Evolutionary conservation across 2,329 filamentous ascomycete genomes (phyloP).

Genomic region (Fusarium concolor): DNA sequence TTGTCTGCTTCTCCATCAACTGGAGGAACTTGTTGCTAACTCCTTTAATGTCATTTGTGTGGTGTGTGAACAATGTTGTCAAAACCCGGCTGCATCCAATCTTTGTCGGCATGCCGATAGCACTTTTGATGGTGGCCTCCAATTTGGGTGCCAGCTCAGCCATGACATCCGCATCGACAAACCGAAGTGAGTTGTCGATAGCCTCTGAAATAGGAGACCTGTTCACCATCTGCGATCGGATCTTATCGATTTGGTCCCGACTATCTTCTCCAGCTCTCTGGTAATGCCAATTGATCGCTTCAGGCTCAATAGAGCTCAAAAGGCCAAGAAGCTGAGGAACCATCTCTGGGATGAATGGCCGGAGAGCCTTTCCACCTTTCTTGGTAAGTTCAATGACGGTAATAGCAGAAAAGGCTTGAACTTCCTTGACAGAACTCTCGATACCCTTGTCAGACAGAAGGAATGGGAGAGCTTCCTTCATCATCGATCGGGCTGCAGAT

Average conservation of each 20-base stretch:
- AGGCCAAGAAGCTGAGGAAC: slow-evolving; percentile 84
- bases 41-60: slow-evolving; percentile 78
- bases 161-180: slow-evolving; percentile 84
- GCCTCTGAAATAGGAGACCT: slow-evolving; percentile 92
- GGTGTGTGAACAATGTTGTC: slow-evolving; percentile 84
- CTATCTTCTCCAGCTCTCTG: slow-evolving; percentile 89
- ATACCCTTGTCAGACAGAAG: slow-evolving; percentile 88
- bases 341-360: slow-evolving; percentile 84
- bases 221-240: slow-evolving; percentile 83
- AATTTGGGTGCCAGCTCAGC: slow-evolving; percentile 76
- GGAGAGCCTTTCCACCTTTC: slow-evolving; percentile 81
- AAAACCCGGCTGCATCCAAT: slow-evolving; percentile 89
- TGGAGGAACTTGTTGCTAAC: slow-evolving; percentile 82
- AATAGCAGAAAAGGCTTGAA: slow-evolving; percentile 83
- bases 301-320: slow-evolving; percentile 88
- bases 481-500: slow-evolving; percentile 80
- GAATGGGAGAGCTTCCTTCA: slow-evolving; percentile 89
- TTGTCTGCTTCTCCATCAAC: slow-evolving; percentile 80
- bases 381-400: slow-evolving; percentile 92
- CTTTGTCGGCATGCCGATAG: slow-evolving; percentile 93
- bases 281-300: slow-evolving; percentile 92
- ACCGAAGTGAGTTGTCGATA: slow-evolving; percentile 88
- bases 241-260: slow-evolving; percentile 89
- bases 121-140: slow-evolving; percentile 82
- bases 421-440: slow-evolving; percentile 88